phyloP scores from a whole-genome alignment of 169 alveolate species.

The Cryptosporidium ubiquitum region DNA sequence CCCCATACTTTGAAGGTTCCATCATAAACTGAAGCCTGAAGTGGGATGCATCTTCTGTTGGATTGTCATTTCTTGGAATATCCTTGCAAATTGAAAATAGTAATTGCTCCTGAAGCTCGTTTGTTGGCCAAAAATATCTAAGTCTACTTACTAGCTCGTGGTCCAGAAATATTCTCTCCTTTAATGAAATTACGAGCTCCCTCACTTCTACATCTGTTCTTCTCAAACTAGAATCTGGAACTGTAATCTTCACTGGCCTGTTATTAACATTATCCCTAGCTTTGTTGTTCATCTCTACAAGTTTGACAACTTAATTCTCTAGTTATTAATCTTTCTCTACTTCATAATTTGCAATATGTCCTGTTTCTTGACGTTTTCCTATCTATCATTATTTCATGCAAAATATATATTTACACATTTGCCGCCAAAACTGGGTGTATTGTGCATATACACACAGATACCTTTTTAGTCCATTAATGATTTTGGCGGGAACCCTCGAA shows the following conservation, averaged over 20 bases:
- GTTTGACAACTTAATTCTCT: background rate
- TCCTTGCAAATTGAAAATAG: conserved; percentile 59
- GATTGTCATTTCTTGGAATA: conserved; percentile 66
- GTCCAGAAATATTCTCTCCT: conserved; percentile 60
- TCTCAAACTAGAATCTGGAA: conserved; percentile 64
- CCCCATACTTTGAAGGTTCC: conserved; percentile 71
- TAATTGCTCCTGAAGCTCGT: conserved; percentile 59
- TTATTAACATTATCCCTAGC: conserved; percentile 24
- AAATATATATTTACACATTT: conserved; percentile 4
- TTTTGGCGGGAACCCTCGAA: conserved; percentile 3
- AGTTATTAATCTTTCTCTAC: background rate
- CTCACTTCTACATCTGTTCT: conserved; percentile 65
- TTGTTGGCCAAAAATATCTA: conserved; percentile 70
- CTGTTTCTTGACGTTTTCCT: background rate
- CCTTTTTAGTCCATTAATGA: conserved; percentile 29
- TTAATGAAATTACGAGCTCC: conserved; percentile 27
- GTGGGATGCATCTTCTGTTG: conserved; percentile 59
- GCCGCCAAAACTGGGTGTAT: conserved; percentile 20
- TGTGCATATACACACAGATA: conserved; percentile 34
- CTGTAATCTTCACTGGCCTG: conserved; percentile 68
- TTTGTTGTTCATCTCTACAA: background rate
- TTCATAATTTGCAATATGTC: background rate
- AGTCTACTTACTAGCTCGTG: conserved; percentile 63
- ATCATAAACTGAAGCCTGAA: conserved; percentile 65
- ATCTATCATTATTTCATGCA: background rate